Conservation (phyloP, 2,329 filamentous ascomycete species). For the Cladobotryum protrusum region DNA sequence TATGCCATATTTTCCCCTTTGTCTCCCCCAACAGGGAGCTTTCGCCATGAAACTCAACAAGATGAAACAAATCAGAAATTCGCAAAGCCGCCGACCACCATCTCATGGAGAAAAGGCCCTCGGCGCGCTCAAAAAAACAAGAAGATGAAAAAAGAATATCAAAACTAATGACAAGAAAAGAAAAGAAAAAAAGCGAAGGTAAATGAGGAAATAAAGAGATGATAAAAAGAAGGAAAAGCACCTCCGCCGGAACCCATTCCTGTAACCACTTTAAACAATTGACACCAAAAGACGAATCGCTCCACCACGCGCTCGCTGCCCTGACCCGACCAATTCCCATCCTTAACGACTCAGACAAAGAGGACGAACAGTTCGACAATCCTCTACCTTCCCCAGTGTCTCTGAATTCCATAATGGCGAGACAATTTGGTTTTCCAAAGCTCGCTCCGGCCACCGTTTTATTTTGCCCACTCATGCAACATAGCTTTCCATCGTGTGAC, state of each 20-base stretch:
- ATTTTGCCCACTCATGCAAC: constrained; percentile 1
- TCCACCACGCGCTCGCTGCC: background rate
- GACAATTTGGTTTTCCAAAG: constrained; percentile 8
- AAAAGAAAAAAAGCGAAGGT: constrained; percentile 7
- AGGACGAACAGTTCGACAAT: too few species aligned
- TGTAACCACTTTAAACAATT: background rate
- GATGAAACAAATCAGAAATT: background rate
- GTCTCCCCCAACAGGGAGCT: background rate
- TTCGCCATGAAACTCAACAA: background rate
- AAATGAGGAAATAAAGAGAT: background rate
- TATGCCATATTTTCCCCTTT: background rate
- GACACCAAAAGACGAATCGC: background rate
- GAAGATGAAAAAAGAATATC: background rate
- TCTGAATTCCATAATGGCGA: constrained; percentile 2
- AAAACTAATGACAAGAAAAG: constrained; percentile 10
- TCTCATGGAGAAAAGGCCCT: background rate
- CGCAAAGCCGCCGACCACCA: too few species aligned
- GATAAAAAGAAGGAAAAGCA: background rate
- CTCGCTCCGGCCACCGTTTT: constrained; percentile 11
- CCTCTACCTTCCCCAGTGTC: constrained; percentile 1
- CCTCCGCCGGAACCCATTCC: background rate
- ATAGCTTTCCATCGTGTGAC: constrained; percentile 1
- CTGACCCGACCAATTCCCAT: background rate
- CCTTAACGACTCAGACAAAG: background rate
- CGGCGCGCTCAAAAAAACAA: background rate